Percentiles rank a stretch among this genome's conserved stretches.
Conservation (phyloP, 768 basidiomycete species). For the Lactarius deliciosus region DNA sequence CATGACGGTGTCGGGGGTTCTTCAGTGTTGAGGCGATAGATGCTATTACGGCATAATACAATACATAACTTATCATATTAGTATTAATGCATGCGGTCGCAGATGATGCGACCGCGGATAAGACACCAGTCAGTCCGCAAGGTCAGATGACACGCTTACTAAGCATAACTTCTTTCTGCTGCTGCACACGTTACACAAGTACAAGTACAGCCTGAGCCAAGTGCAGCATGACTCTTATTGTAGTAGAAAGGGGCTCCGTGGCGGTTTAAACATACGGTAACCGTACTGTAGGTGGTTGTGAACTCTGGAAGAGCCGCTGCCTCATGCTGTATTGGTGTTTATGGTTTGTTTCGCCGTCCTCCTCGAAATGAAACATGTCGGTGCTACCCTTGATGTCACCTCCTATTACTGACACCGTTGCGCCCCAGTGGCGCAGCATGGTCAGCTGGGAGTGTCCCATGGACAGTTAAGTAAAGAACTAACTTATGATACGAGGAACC, state of each 20-base stretch:
- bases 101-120: neutral
- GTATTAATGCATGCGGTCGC: neutral
- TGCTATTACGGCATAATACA: neutral
- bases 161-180: neutral
- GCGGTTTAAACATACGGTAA: neutral
- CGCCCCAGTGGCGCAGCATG: neutral
- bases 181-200: neutral
- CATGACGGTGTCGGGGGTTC: neutral
- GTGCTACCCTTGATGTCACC: neutral
- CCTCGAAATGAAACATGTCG: neutral
- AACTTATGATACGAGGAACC: neutral
- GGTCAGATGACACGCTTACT: neutral
- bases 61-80: neutral
- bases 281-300: neutral
- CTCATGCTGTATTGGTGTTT: neutral
- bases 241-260: neutral
- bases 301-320: neutral
- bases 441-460: neutral
- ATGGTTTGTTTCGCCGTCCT: neutral
- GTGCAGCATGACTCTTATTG: neutral
- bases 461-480: no score
- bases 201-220: neutral
- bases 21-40: neutral
- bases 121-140: neutral
- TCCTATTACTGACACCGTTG: neutral